Conservation (phyloP, 495 filamentous ascomycete species). For the Neurospora tetrasperma region DNA sequence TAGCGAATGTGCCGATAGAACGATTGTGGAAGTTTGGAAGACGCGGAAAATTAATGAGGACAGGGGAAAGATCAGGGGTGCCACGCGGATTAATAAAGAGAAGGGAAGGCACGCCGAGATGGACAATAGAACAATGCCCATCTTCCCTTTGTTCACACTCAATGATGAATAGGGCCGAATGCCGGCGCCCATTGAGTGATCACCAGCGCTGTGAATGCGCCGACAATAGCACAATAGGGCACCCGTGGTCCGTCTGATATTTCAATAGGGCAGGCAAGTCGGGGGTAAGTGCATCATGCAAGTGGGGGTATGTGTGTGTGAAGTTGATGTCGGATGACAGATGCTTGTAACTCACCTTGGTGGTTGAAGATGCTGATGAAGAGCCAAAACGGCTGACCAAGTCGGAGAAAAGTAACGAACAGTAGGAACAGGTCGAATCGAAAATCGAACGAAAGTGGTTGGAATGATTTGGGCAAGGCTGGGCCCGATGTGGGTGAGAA, state of each 20-base stretch:
- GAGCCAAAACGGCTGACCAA: background rate
- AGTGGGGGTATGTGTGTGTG: background rate
- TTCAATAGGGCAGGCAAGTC: background rate
- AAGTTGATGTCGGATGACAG: background rate
- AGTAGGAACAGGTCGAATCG: background rate
- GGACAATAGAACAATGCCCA: background rate
- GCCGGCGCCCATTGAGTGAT: background rate
- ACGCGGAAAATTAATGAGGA: conserved; percentile 13
- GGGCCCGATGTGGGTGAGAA: background rate
- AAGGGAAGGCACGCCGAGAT: background rate
- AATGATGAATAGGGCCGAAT: background rate
- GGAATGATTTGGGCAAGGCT: background rate
- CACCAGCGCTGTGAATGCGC: background rate
- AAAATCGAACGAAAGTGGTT: background rate
- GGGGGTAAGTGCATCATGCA: background rate
- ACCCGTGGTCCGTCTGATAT: background rate
- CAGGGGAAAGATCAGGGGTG: conserved; percentile 3
- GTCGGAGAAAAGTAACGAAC: background rate
- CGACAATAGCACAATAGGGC: background rate
- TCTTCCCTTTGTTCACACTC: background rate
- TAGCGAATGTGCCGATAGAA: background rate
- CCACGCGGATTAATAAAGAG: conserved; percentile 5
- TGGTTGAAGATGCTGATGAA: background rate
- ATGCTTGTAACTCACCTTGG: background rate
- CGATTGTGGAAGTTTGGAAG: conserved; percentile 6